These are phyloP conservation scores for Pythium aristosporum DNA, from an alignment of 352 stramenopile species.

Conservation along the genomic window DNA sequence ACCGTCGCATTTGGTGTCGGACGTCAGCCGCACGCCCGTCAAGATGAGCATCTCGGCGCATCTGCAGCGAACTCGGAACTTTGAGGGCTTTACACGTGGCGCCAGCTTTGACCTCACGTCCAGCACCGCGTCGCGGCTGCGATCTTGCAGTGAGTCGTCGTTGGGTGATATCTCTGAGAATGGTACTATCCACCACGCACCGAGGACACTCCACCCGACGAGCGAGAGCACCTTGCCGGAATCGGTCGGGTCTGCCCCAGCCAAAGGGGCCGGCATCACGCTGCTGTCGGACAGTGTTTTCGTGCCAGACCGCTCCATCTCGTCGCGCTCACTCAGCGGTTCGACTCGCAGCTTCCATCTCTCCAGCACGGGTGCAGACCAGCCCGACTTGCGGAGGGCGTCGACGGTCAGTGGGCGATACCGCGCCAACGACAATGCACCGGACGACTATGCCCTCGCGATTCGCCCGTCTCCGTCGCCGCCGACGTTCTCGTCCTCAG, in stretches of 20 bases:
- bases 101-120: too few relatives aligned
- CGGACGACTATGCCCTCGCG: not conserved
- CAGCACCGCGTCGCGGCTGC: not conserved
- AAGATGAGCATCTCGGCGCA: constrained; percentile 16
- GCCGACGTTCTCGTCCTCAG: constrained; percentile 3
- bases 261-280: constrained; percentile 1
- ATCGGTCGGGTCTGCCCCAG: too few relatives aligned
- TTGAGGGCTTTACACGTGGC: not conserved
- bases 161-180: not conserved
- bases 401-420: not conserved
- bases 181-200: not conserved
- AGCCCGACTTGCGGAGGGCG: too few relatives aligned
- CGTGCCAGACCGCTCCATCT: not conserved
- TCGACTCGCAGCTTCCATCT: too few relatives aligned
- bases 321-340: not conserved
- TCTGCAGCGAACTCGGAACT: constrained; percentile 6
- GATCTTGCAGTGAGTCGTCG: constrained; percentile 16
- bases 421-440: not conserved
- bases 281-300: not conserved
- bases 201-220: too few relatives aligned
- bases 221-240: too few relatives aligned
- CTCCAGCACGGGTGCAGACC: too few relatives aligned
- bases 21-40: not conserved
- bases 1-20: not conserved
- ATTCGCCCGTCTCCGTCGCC: constrained; percentile 3